Evolutionary conservation across 2,329 filamentous ascomycete species (phyloP).

Genomic region (Sporothrix globosa): DNA sequence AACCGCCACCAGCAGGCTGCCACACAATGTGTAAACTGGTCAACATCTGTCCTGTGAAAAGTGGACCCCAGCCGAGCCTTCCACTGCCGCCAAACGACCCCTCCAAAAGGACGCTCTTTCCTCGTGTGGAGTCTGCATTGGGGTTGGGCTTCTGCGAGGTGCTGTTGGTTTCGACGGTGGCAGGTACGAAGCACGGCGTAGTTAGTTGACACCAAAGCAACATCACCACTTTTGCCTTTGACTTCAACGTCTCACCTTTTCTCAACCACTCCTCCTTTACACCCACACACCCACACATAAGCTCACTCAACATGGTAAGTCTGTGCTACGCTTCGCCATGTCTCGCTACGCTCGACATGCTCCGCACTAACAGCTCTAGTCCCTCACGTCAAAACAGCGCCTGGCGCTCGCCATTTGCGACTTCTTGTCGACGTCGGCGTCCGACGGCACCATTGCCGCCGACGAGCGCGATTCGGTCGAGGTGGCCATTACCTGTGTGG

Average conservation of each 20-base stretch:
- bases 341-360: neutral
- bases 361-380: constrained; percentile 33
- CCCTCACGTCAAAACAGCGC: constrained; percentile 69
- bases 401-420: constrained; percentile 97
- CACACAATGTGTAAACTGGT: too few relatives aligned
- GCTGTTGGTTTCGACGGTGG: constrained; percentile 20
- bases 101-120: constrained; percentile 3
- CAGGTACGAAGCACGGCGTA: neutral
- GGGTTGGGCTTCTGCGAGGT: constrained; percentile 25
- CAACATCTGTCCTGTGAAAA: neutral
- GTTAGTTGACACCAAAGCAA: neutral
- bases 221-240: neutral
- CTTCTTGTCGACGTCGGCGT: constrained; percentile 82
- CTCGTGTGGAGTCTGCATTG: neutral
- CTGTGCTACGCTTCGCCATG: neutral
- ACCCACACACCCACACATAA: neutral
- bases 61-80: neutral
- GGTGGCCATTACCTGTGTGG: constrained; percentile 90
- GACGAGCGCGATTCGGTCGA: constrained; percentile 95
- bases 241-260: neutral
- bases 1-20: constrained; percentile 16
- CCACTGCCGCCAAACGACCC: constrained; percentile 10
- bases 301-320: constrained; percentile 22
- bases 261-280: neutral
- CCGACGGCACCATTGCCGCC: constrained; percentile 82